Evolutionary conservation across 495 filamentous ascomycete species (phyloP).

Genomic region (Talaromyces stipitatus): DNA sequence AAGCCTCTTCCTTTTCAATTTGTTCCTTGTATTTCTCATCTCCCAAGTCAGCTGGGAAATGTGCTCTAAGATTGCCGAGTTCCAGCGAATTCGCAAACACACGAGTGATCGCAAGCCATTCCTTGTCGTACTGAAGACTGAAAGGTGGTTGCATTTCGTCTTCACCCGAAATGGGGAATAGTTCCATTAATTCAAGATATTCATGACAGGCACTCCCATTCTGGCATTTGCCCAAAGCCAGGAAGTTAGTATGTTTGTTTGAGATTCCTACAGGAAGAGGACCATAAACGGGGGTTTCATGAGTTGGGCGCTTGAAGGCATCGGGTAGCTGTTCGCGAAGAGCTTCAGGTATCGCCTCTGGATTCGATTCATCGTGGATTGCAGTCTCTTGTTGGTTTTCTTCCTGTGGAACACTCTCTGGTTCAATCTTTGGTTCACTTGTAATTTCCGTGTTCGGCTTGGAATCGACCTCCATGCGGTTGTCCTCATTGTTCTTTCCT

Average conservation of each 20-base stretch:
- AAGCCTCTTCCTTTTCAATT: constrained; percentile 58
- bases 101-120: constrained; percentile 91
- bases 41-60: constrained; percentile 46
- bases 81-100: constrained; percentile 57
- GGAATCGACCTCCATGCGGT: constrained; percentile 14
- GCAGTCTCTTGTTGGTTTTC: no score
- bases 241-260: constrained; percentile 73
- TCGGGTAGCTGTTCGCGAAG: constrained; percentile 61
- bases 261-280: constrained; percentile 45
- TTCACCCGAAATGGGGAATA: constrained; percentile 36
- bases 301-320: constrained; percentile 36
- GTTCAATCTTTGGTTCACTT: background rate
- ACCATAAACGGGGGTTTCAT: constrained; percentile 33
- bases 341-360: constrained; percentile 40
- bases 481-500: background rate
- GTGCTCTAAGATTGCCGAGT: constrained; percentile 47
- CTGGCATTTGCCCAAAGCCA: constrained; percentile 79
- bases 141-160: constrained; percentile 16
- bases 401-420: no score
- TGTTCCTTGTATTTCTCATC: constrained; percentile 53
- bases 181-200: constrained; percentile 71
- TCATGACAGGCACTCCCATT: constrained; percentile 52
- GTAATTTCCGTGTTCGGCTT: background rate
- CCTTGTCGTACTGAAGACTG: constrained; percentile 72
- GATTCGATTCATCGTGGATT: background rate